Evolutionary conservation across 1,139 yeast species (phyloP), one percentile per base, ranked within the genome.

Genomic region (Citeromyces hawaiiensis): DNA sequence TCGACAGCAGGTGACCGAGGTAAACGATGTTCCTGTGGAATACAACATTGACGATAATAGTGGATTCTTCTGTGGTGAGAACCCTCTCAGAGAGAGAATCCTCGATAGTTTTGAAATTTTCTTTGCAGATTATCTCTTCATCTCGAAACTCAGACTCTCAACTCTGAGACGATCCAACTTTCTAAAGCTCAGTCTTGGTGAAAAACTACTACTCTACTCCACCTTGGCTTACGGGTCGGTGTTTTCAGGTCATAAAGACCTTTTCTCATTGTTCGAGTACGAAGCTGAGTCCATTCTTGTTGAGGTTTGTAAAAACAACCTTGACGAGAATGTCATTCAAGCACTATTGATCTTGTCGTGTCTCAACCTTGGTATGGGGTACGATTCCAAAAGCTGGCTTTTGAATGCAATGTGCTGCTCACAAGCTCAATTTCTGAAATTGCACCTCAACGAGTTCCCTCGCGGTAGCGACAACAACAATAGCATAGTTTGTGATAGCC

Each of bases 371-470:
- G 55, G 57, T 2, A 48, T 48, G 41, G 51, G 51, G 8, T 46
- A 48, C 16, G 47, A 51, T 10, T 47, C 55, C 8, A 49, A 47
- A 16, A 47, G 56, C 1, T 55, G 55, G 45, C 37, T 54, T 2
- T 47, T 48, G 36, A 43, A 53, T 34, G 47, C 57, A 2, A 50
- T 55, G 47, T 46, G 52, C 11, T 52, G 57, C 14, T 53, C 59
- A 1, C 43, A 49, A 21, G 44, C 54, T 4, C 60, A 54, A 40
- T 54, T 44, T 39, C 45, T 54, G 48, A 57, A 57, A 0, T 37
- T 55, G 6, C 60, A 54, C 36, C 27, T 44, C 10, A 38, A 44
- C 21, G 44, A 41, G 2, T 14, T 31, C 3, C 38, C 21, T 9
- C n/a, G 19, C 4, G 42, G 38, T 23, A 39, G 36, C 11, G 25